Evolutionary conservation across 2,329 filamentous ascomycete species (phyloP).

Genomic region (Colletotrichum brevisporum): DNA sequence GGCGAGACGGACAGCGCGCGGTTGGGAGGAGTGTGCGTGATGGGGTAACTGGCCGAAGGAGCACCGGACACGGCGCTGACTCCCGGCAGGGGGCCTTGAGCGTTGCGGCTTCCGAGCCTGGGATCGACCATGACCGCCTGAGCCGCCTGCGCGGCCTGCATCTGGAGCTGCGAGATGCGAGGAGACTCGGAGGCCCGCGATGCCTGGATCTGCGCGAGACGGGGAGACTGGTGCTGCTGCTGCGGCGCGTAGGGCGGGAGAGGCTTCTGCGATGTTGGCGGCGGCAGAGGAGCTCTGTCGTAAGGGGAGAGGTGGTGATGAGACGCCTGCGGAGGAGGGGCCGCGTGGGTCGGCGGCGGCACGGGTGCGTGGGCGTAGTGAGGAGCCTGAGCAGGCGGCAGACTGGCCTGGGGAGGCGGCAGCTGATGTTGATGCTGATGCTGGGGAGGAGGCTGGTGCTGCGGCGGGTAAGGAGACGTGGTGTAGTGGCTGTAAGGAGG

Average conservation of each 20-base stretch:
- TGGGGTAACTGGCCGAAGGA: conserved; percentile 50
- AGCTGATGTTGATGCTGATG: conserved; percentile 40
- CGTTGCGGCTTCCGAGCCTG: conserved; percentile 53
- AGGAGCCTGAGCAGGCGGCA: conserved; percentile 47
- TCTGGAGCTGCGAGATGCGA: conserved; percentile 60
- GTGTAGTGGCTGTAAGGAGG: conserved; percentile 66
- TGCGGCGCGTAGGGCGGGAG: conserved; percentile 50
- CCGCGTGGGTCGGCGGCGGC: too few species aligned
- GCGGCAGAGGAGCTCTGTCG: conserved; percentile 55
- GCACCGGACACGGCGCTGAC: conserved; percentile 43
- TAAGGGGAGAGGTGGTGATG: conserved; percentile 45
- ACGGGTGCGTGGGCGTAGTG: conserved; percentile 45
- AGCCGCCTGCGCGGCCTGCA: conserved; percentile 57
- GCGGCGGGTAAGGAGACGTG: conserved; percentile 51
- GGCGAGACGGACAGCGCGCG: conserved; percentile 65
- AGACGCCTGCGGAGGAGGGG: conserved; percentile 3
- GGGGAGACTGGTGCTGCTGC: conserved; percentile 51
- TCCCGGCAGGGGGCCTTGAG: conserved; percentile 59
- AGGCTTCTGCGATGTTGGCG: conserved; percentile 50
- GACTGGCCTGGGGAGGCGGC: conserved; percentile 44
- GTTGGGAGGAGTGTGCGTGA: conserved; percentile 58
- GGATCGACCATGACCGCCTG: conserved; percentile 59
- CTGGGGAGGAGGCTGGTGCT: conserved; percentile 23
- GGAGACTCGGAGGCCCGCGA: conserved; percentile 54
- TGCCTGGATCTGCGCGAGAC: conserved; percentile 40